Percentiles rank a stretch among this genome's conserved stretches.
phyloP scores from a whole-genome alignment of 2,329 filamentous ascomycete genomes.

The Alternaria atra region DNA sequence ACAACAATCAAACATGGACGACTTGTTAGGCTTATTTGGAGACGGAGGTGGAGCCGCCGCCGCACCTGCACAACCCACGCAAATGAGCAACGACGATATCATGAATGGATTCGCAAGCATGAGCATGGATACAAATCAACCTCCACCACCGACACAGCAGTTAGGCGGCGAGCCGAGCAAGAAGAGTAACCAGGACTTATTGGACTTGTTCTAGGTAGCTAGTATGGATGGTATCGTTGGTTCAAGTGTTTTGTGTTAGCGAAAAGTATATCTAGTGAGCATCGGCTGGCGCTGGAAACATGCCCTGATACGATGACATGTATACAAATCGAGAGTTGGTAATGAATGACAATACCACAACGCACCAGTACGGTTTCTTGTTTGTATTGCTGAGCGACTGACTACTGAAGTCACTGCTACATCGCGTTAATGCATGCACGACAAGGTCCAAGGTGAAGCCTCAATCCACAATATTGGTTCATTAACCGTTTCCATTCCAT shows the following conservation, averaged over 20 bases:
- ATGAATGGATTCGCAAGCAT: slow-evolving; percentile 85
- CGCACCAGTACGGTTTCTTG: not conserved
- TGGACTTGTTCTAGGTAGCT: slow-evolving; percentile 61
- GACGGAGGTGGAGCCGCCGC: slow-evolving; percentile 48
- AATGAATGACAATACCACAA: not conserved
- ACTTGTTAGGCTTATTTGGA: slow-evolving; percentile 77
- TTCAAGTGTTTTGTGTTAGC: slow-evolving; percentile 1
- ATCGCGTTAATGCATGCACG: not conserved
- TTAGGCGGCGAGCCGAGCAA: slow-evolving; percentile 62
- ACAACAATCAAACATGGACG: slow-evolving; percentile 73
- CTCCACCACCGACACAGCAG: slow-evolving; percentile 71
- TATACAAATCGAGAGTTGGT: not conserved
- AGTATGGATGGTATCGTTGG: not conserved
- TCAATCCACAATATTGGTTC: not conserved
- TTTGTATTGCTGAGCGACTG: not conserved
- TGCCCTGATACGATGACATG: not conserved
- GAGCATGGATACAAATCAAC: slow-evolving; percentile 73
- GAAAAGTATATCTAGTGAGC: not conserved
- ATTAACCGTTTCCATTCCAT: slow-evolving; percentile 29
- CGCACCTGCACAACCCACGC: slow-evolving; percentile 43
- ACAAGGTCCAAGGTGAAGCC: no score
- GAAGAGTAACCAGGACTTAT: slow-evolving; percentile 65
- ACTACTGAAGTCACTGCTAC: not conserved
- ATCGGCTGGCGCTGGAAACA: not conserved
- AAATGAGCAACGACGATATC: slow-evolving; percentile 63